Percentiles rank a stretch among this genome's conserved stretches.
Evolutionary conservation across 768 basidiomycete genomes (phyloP).

Genomic region (Termitomyces sp.): DNA sequence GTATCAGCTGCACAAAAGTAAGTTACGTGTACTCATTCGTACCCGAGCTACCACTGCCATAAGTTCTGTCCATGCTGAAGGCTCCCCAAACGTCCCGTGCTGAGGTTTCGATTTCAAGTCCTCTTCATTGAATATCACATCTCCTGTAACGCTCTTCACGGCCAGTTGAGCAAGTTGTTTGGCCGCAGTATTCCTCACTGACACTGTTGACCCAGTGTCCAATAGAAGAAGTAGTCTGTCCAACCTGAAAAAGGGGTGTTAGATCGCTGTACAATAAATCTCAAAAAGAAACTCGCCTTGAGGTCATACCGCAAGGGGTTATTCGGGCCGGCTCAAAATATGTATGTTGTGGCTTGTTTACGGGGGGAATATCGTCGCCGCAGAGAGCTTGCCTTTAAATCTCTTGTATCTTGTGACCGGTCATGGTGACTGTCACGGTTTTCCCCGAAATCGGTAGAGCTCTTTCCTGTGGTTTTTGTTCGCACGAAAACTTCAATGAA

Average conservation of each 20-base stretch:
- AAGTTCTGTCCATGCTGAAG: constrained; percentile 84
- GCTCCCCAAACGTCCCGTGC: constrained; percentile 54
- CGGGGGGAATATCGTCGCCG: constrained; percentile 52
- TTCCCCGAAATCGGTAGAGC: constrained; percentile 17
- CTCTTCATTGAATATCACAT: constrained; percentile 71
- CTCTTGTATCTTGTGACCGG: constrained; percentile 42
- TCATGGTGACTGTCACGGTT: constrained; percentile 32
- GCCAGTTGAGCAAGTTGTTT: constrained; percentile 94
- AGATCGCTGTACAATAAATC: not conserved
- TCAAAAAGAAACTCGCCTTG: constrained; percentile 41
- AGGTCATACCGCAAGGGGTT: constrained; percentile 65
- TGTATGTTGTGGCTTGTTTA: constrained; percentile 42
- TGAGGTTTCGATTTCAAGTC: constrained; percentile 62
- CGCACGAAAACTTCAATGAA: constrained; percentile 10
- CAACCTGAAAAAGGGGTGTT: constrained; percentile 48
- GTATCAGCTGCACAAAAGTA: constrained; percentile 6
- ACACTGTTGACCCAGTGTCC: constrained; percentile 88
- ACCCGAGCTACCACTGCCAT: constrained; percentile 89
- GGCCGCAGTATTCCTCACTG: constrained; percentile 91
- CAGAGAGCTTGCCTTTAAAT: constrained; percentile 52
- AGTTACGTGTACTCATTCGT: constrained; percentile 17
- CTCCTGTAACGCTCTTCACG: constrained; percentile 75
- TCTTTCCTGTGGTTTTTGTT: not conserved
- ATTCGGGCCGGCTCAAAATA: constrained; percentile 43
- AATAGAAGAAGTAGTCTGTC: constrained; percentile 95